Percentiles rank a stretch among this genome's conserved stretches.
Conservation (phyloP, 2,329 filamentous ascomycete species). For the Penicillium sp. region DNA sequence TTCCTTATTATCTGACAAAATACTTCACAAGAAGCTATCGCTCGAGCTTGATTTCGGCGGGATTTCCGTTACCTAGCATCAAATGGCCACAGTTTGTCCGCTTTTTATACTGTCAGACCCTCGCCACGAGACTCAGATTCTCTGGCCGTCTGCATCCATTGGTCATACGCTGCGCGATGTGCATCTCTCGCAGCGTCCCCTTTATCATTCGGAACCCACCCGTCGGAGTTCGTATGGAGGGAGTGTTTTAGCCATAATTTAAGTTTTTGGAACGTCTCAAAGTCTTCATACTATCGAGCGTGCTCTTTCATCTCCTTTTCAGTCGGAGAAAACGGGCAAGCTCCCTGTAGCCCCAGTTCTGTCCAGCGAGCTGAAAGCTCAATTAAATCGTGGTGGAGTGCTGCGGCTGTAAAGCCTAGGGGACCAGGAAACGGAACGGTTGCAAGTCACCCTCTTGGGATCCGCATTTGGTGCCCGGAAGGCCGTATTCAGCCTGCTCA, state of each 20-base stretch:
- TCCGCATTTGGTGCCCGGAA: too few relatives aligned
- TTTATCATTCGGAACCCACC: constrained; percentile 32
- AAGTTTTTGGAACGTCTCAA: constrained; percentile 28
- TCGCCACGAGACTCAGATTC: constrained; percentile 22
- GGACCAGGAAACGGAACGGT: too few relatives aligned
- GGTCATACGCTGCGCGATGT: constrained; percentile 27
- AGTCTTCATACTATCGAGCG: constrained; percentile 29
- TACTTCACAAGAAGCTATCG: too few relatives aligned
- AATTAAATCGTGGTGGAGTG: too few relatives aligned
- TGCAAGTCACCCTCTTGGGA: too few relatives aligned
- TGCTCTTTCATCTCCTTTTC: constrained; percentile 26
- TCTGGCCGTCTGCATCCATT: constrained; percentile 30
- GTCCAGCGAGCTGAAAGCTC: constrained; percentile 19
- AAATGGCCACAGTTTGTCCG: constrained; percentile 29
- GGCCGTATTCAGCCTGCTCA: too few relatives aligned
- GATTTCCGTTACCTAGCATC: constrained; percentile 18
- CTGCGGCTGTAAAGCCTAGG: too few relatives aligned
- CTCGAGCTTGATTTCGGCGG: too few relatives aligned
- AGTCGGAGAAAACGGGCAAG: constrained; percentile 27
- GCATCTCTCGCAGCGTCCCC: constrained; percentile 28
- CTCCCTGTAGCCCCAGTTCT: constrained; percentile 23
- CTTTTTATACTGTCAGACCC: constrained; percentile 24
- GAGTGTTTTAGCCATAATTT: constrained; percentile 27
- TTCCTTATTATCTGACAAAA: too few relatives aligned
- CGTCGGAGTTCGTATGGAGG: constrained; percentile 31